Percentiles rank a stretch among this genome's conserved stretches.
These are phyloP conservation scores for Babesia bigemina DNA, from an alignment of 169 alveolate genomes.

Conservation along the genomic window DNA sequence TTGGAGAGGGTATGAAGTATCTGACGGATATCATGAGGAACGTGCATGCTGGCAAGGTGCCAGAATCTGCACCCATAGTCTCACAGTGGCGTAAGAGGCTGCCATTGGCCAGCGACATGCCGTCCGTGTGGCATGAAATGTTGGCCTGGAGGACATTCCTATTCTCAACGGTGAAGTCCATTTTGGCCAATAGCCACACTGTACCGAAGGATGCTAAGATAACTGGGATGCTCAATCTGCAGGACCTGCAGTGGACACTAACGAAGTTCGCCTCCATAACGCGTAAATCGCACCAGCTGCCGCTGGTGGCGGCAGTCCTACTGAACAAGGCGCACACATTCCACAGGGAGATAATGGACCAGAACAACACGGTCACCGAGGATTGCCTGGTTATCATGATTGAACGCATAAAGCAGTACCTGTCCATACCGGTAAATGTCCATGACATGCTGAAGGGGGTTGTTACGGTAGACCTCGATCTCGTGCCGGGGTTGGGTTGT, in stretches of 20 bases:
- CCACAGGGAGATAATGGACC: conserved; percentile 23
- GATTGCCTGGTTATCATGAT: conserved; percentile 50
- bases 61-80: conserved; percentile 33
- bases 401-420: conserved; percentile 64
- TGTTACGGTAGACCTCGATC: conserved; percentile 44
- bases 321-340: conserved; percentile 73
- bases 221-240: conserved; percentile 24
- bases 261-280: conserved; percentile 75
- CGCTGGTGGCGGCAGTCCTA: conserved; percentile 72
- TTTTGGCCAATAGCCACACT: conserved; percentile 6
- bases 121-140: conserved; percentile 70
- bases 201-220: conserved; percentile 21
- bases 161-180: conserved; percentile 47
- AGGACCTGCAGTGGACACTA: conserved; percentile 77
- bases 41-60: conserved; percentile 6
- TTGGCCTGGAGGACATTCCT: conserved; percentile 72
- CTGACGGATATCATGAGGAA: conserved; percentile 21
- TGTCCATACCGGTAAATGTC: conserved; percentile 50
- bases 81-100: conserved; percentile 73
- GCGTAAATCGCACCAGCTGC: conserved; percentile 73
- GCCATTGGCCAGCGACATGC: conserved; percentile 69
- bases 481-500: conserved; percentile 45
- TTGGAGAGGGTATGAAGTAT: conserved; percentile 55
- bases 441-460: conserved; percentile 60
- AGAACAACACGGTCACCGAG: conserved; percentile 43